Conservation (phyloP, 805 yeast species). For the Blastobotrys muscicola region DNA sequence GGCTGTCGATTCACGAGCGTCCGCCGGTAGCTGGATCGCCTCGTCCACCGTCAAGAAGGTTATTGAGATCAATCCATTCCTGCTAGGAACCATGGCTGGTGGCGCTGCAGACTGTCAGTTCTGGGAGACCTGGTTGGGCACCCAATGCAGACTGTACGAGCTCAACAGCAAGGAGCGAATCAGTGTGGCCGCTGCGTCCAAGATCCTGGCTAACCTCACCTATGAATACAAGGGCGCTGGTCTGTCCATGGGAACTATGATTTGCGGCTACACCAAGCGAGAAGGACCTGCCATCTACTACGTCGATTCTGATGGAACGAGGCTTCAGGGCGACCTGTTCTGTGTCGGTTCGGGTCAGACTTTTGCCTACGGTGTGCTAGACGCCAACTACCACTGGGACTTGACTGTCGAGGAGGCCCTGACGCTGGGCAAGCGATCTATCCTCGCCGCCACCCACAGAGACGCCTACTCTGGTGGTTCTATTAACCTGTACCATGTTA, state of each 20-base stretch:
- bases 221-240: conserved; percentile 96
- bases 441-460: conserved; percentile 96
- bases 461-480: conserved; percentile 98
- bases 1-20: conserved; percentile 97
- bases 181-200: conserved; percentile 93
- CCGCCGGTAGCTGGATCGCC: conserved; percentile 97
- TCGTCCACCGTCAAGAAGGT: conserved; percentile 97
- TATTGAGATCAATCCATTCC: conserved; percentile 88
- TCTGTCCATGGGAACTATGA: conserved; percentile 98
- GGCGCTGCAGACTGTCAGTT: conserved; percentile 99
- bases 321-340: conserved; percentile 88
- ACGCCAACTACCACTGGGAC: conserved; percentile 88
- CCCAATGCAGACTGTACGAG: conserved; percentile 93
- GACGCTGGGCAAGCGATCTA: conserved; percentile 88
- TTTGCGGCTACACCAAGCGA: conserved; percentile 91
- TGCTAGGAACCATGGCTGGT: conserved; percentile 98
- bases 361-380: conserved; percentile 96
- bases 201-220: conserved; percentile 81
- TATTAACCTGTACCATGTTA: conserved; percentile 83
- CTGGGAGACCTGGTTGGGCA: conserved; percentile 99
- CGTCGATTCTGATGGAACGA: conserved; percentile 94
- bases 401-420: conserved; percentile 87
- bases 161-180: conserved; percentile 90
- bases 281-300: conserved; percentile 95
- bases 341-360: conserved; percentile 99